Evolutionary conservation across 2,329 filamentous ascomycete genomes (phyloP), one percentile per base, ranked within the genome.

Genomic region (Phaeosphaeriaceae sp.): DNA sequence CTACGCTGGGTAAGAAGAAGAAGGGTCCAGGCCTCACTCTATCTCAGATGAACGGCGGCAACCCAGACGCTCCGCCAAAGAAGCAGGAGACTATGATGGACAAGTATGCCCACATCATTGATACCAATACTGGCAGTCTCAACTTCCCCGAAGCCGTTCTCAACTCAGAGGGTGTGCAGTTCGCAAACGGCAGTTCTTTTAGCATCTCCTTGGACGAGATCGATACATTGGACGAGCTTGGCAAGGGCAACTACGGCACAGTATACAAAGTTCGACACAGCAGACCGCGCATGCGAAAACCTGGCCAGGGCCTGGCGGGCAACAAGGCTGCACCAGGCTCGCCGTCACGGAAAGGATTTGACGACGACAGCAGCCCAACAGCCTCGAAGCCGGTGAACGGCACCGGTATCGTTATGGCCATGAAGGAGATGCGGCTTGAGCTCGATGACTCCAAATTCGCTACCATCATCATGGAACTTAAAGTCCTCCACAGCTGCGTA

Each of bases 371-470:
- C 17, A 78, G 72, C 76, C 80, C 69, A n/a, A 68, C 65, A 19
- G 62, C 69, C 17, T 60, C 67, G 21, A 76, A 76, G 46, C 60
- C 75, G 27, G 67, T 72, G n/a, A 81, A 80, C 4, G 87, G 86
- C 45, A 89, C 88, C 0, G 93, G 94, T 19, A 86, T 91, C 50
- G 84, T 97, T 58, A 98, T 99, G 95, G 95, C 95, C 15, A 99
- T 99, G 95, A 99, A 99, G 77, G 95, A 99, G 79, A 96, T 99
- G 69, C 88, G 95, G 20, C 83, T 99, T 10, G 95, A 99, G 77
- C 84, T 99, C 53, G 95, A 99, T 72, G 95, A 99, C 76, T 90
- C 92, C 62, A 99, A 99, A 78, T 97, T 99, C 74, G 90, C 92
- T 7, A 93, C 94, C 40, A 99, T 99, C 72, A 90, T 98, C 69